Evolutionary conservation across 192 early-diverging fungal genomes (phyloP).

Genomic region (Obelidium mucronatum): DNA sequence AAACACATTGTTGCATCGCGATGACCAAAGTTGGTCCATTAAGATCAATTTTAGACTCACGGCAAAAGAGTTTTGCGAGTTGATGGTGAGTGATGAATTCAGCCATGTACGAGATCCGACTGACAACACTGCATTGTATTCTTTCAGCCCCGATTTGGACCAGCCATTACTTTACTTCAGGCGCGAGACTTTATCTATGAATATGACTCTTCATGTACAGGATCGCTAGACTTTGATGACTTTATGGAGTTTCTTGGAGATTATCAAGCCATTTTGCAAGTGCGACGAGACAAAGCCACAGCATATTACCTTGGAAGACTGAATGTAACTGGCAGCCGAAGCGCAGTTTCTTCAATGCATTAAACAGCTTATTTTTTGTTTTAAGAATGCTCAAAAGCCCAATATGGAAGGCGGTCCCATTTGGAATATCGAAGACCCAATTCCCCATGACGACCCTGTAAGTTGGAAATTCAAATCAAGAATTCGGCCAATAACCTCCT

Average conservation of each 20-base stretch:
- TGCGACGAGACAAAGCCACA: slow-evolving; percentile 23
- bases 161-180: slow-evolving; percentile 33
- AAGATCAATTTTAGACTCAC: slow-evolving; percentile 36
- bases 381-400: slow-evolving; percentile 11
- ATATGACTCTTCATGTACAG: slow-evolving; percentile 51
- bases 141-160: slow-evolving; percentile 43
- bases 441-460: slow-evolving; percentile 27
- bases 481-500: neutral
- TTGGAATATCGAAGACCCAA: neutral
- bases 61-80: slow-evolving; percentile 27
- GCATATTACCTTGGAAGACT: slow-evolving; percentile 11
- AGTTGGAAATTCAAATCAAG: neutral
- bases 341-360: too few species aligned
- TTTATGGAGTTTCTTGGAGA: slow-evolving; percentile 55
- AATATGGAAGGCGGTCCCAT: neutral
- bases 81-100: slow-evolving; percentile 30
- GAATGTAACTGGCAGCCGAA: neutral
- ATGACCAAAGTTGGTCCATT: neutral
- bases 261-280: slow-evolving; percentile 40
- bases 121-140: too few species aligned
- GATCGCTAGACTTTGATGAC: slow-evolving; percentile 49
- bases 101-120: neutral
- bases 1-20: too few species aligned
- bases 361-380: neutral
- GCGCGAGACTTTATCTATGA: slow-evolving; percentile 43